Evolutionary conservation across 2,329 filamentous ascomycete species (phyloP), one percentile per base, ranked within the genome.

Genomic region (Aspergillus tanneri): DNA sequence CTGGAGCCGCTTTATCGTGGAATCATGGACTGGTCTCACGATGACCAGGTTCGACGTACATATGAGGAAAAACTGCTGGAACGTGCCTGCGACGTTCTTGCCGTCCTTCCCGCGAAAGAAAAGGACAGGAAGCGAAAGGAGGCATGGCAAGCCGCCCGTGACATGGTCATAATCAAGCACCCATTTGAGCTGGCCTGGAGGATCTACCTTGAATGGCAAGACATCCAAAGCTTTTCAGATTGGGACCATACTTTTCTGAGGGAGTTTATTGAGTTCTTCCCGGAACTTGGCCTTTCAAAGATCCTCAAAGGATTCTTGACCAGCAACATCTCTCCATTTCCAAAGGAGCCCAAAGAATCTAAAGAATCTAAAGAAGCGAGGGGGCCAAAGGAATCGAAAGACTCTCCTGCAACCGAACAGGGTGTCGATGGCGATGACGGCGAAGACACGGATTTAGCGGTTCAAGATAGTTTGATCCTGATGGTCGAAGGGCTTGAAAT

Each of bases 151-250:
- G 75, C 93, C 43, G 90, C 92, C 0, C 83, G 85, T 54, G 93
- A 92, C 52, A 96, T 99, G 88, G 92, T 99, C 52, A 88, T 96
- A 50, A 93, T 99, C 66, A 91, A 92, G 60, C 90, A 97, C 59
- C 88, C 90, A 0, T 96, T 86, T 70, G 83, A 86, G 54, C 77
- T 95, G 12, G 93, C 93, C 0, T 99, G 95, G 95, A 86, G 90
- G 60, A 86, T 96, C 52, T 81, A 87, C 23, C 77, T 99, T 49
- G 89, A 97, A 63, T 97, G 92, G 88, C 82, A 87, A 57, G 91
- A 96, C 67, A 75, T 83, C 34, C 84, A 88, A 58, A 81, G 82
- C 38, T 79, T 93, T 39, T 75, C 79, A n/a, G 82, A 89, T 21
- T 87, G 90, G 75, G 91, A 97, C 63, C 80, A 83, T 35, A 82